Evolutionary conservation across 2,329 filamentous ascomycete genomes (phyloP).

Genomic region (Aspergillus fructus): DNA sequence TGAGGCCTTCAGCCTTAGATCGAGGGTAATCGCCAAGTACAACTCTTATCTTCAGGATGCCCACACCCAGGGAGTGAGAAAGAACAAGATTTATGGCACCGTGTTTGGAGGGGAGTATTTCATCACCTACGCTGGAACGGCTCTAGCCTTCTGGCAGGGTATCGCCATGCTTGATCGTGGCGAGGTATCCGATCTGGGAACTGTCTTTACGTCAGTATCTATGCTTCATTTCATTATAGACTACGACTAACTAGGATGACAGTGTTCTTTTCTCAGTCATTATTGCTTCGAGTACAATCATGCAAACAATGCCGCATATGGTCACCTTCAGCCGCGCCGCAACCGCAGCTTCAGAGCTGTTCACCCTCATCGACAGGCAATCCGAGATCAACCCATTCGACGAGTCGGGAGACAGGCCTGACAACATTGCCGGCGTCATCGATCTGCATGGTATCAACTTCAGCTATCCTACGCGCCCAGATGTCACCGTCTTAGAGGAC

Average conservation of each 20-base stretch:
- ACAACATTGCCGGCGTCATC: slow-evolving; percentile 73
- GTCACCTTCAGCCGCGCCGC: slow-evolving; percentile 83
- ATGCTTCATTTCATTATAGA: slow-evolving; percentile 9
- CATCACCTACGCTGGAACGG: slow-evolving; percentile 82
- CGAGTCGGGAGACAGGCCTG: slow-evolving; percentile 67
- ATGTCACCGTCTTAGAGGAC: slow-evolving; percentile 82
- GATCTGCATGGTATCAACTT: slow-evolving; percentile 81
- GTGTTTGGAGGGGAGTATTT: slow-evolving; percentile 85
- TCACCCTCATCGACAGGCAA: slow-evolving; percentile 81
- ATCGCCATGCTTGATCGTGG: slow-evolving; percentile 68
- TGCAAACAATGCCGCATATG: slow-evolving; percentile 79
- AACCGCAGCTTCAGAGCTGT: slow-evolving; percentile 87
- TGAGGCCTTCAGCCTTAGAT: slow-evolving; percentile 23
- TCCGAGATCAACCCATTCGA: slow-evolving; percentile 80
- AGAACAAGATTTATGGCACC: slow-evolving; percentile 64
- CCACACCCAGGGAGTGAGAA: slow-evolving; percentile 65
- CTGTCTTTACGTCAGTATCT: slow-evolving; percentile 35
- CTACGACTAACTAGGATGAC: slow-evolving; percentile 13
- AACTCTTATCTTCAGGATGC: slow-evolving; percentile 51
- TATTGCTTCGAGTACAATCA: slow-evolving; percentile 88
- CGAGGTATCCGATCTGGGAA: slow-evolving; percentile 62
- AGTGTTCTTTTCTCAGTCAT: slow-evolving; percentile 81
- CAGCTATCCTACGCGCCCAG: slow-evolving; percentile 89
- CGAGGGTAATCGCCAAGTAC: slow-evolving; percentile 17
- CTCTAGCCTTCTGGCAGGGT: slow-evolving; percentile 87